Evolutionary conservation across 2,329 filamentous ascomycete species (phyloP).

Genomic region (Neophaeococcomyces aloes): DNA sequence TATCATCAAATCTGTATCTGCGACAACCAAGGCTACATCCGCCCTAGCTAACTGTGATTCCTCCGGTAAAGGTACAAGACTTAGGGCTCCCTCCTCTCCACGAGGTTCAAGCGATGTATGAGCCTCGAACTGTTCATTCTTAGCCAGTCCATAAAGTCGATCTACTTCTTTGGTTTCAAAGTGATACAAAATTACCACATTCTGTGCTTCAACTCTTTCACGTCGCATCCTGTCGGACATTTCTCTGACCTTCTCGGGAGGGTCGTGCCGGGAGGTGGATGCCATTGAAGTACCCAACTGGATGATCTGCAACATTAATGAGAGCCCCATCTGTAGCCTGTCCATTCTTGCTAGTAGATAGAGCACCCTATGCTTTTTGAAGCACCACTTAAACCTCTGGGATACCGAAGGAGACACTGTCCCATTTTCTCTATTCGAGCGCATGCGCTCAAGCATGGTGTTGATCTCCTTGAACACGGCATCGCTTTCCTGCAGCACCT

Average conservation of each 20-base stretch:
- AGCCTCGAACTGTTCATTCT: constrained; percentile 25
- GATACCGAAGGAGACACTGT: constrained; percentile 23
- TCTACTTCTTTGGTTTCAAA: constrained; percentile 32
- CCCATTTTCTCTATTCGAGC: constrained; percentile 21
- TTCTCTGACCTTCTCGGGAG: constrained; percentile 15
- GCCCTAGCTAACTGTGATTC: constrained; percentile 1
- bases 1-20: constrained; percentile 7
- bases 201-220: constrained; percentile 33
- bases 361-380: constrained; percentile 32
- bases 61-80: background rate
- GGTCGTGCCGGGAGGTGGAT: constrained; percentile 20
- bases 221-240: constrained; percentile 28
- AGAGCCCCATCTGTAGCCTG: constrained; percentile 31
- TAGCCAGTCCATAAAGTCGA: constrained; percentile 28
- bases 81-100: constrained; percentile 3
- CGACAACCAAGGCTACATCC: background rate
- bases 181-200: constrained; percentile 35
- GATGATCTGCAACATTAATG: constrained; percentile 31
- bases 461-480: constrained; percentile 33
- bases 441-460: constrained; percentile 30
- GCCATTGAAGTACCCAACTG: constrained; percentile 29
- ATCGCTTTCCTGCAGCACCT: constrained; percentile 31
- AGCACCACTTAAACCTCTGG: constrained; percentile 32
- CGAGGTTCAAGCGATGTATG: constrained; percentile 11
- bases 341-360: constrained; percentile 35